Base-by-base conservation (phyloP, 1,284 basidiomycete genomes). In the Ustilago sp. region DNA sequence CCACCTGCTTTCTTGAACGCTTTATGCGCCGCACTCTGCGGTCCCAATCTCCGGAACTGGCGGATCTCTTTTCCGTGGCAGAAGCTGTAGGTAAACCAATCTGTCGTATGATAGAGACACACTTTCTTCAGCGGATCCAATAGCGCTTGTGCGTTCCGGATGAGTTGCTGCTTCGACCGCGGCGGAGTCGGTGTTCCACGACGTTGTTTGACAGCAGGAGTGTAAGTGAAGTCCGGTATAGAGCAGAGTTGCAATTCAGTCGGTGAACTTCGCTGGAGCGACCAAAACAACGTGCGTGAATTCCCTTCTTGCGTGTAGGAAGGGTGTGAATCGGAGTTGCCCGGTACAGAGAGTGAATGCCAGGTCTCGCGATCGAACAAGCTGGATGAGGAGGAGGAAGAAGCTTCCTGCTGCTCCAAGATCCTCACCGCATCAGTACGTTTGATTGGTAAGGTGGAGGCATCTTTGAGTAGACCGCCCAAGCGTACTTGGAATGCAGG, bases 51-150 rank as follows among this genome's bases (percentile, higher is more conserved):
- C 2, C 71, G 45, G 55, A 84, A 84, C 53, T 84, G 82, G 2
- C 75, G 67, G 15, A 84, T 64, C 50, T 71, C 60, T 31, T 63
- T 59, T 5, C 82, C 82, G 19, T 83, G 75, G 59, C 82, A 84
- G 74, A 82, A 79, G 39, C 68, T 61, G 65, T 84, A 84, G 36
- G 81, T 83, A 60, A 84, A 84, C 82, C 82, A 84, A 38, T 83
- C 81, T 8, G 69, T 34, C 17, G 72, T 80, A 52, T 82, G 78
- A 47, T 80, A 84, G 43, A 84, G 70, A 41, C 82, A 84, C 3
- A 56, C 50, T 15, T 69, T 60, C 59, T 81, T 79, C 31, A 84
- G 57, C 0, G 82, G 82, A 8, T 80, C 75, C 6, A 84, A 67
- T 28, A 83, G 59, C 1, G 28, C n/a, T 32, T 76, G 66, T 8